Conservation (phyloP, 2,329 filamentous ascomycete species). For the Aureobasidium mangrovei region DNA sequence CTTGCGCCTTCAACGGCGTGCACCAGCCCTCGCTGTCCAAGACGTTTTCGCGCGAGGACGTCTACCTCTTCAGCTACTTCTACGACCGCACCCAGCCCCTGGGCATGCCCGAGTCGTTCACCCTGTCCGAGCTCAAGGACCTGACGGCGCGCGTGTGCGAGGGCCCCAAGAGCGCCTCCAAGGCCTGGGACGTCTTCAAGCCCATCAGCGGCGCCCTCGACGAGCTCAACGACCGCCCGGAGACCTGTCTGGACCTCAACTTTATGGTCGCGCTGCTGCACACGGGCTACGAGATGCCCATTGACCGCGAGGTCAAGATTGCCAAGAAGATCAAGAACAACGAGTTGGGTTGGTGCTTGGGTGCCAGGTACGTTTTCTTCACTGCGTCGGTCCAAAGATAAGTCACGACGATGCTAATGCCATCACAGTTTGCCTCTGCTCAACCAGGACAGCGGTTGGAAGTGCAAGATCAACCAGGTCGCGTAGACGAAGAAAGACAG, state of each 20-base stretch:
- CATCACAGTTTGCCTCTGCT: slow-evolving; percentile 66
- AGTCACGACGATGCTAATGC: slow-evolving; percentile 29
- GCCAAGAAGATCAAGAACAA: slow-evolving; percentile 98
- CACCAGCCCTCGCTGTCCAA: slow-evolving; percentile 88
- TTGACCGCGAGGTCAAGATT: slow-evolving; percentile 91
- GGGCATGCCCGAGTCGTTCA: slow-evolving; percentile 98
- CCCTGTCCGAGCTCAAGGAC: slow-evolving; percentile 78
- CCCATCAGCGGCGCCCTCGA: slow-evolving; percentile 67
- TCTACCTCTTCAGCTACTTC: slow-evolving; percentile 97
- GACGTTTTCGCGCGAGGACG: slow-evolving; percentile 83
- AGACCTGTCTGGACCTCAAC: slow-evolving; percentile 90
- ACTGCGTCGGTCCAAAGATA: neutral
- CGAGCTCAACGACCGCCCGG: slow-evolving; percentile 72
- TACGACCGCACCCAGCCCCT: slow-evolving; percentile 89
- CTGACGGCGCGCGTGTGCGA: slow-evolving; percentile 77
- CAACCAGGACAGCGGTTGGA: slow-evolving; percentile 75
- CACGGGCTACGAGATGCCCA: slow-evolving; percentile 95
- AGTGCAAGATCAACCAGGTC: slow-evolving; percentile 75
- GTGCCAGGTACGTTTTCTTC: slow-evolving; percentile 64
- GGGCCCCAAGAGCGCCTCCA: slow-evolving; percentile 62
- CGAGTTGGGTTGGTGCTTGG: slow-evolving; percentile 95
- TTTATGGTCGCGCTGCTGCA: slow-evolving; percentile 92
- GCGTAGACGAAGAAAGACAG: slow-evolving; percentile 3
- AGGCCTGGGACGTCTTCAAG: slow-evolving; percentile 70
- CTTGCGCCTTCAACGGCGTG: slow-evolving; percentile 98